Conservation (phyloP, 2,329 filamentous ascomycete species). For the Pleurostoma richardsiae region DNA sequence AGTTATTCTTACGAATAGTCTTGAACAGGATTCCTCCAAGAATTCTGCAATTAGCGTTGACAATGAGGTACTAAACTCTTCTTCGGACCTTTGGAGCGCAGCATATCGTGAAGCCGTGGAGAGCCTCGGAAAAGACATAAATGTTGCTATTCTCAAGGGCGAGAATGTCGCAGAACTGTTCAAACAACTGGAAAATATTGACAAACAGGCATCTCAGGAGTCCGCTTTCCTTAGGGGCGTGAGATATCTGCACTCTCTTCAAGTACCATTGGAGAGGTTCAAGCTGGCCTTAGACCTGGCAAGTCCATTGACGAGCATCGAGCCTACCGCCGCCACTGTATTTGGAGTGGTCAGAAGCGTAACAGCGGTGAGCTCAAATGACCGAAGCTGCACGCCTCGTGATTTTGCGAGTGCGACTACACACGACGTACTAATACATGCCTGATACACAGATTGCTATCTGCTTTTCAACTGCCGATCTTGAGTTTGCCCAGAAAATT, state of each 20-base stretch:
- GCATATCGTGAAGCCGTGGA: slow-evolving; percentile 20
- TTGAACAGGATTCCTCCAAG: too few relatives aligned
- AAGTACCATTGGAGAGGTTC: slow-evolving; percentile 2
- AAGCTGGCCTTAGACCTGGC: slow-evolving; percentile 11
- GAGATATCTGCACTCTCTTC: slow-evolving; percentile 1
- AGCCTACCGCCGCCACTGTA: slow-evolving; percentile 15
- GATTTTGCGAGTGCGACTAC: not conserved
- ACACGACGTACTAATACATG: not conserved
- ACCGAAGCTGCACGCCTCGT: not conserved
- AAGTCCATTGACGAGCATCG: slow-evolving; percentile 13
- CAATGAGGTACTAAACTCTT: too few relatives aligned
- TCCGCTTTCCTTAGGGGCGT: slow-evolving; percentile 13
- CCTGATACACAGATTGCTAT: slow-evolving; percentile 15
- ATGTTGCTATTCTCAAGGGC: slow-evolving; percentile 16
- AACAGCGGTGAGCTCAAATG: slow-evolving; percentile 15
- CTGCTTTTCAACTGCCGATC: slow-evolving; percentile 15
- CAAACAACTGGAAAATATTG: slow-evolving; percentile 15
- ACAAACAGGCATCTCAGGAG: slow-evolving; percentile 13
- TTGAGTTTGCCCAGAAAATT: slow-evolving; percentile 16
- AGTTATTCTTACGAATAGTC: too few relatives aligned
- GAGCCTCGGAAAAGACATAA: slow-evolving; percentile 16
- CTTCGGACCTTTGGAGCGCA: slow-evolving; percentile 21
- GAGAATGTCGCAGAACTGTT: slow-evolving; percentile 17
- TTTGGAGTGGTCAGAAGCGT: slow-evolving; percentile 17
- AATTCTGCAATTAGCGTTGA: too few relatives aligned